Percentiles rank a stretch among this genome's conserved stretches.
phyloP scores from a whole-genome alignment of 192 early-diverging fungal genomes.

The Coemansia aciculifera region DNA sequence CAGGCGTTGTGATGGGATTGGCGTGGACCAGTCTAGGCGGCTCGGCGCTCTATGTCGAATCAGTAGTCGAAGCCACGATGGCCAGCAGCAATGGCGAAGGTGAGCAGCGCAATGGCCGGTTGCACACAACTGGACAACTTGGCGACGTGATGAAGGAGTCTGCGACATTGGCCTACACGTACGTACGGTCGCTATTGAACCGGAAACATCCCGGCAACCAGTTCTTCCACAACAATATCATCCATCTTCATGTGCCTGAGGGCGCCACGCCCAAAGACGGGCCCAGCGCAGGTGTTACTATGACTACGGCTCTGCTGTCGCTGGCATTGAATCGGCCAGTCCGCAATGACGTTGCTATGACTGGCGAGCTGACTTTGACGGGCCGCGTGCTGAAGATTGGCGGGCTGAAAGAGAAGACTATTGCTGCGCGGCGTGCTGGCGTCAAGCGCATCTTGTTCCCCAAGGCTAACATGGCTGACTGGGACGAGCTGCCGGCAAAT shows the following conservation, averaged over 20 bases:
- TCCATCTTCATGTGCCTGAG: slow-evolving; percentile 96
- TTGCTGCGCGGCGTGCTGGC: slow-evolving; percentile 92
- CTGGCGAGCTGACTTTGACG: slow-evolving; percentile 96
- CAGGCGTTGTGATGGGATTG: slow-evolving; percentile 97
- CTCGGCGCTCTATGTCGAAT: slow-evolving; percentile 93
- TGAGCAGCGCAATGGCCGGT: slow-evolving; percentile 52
- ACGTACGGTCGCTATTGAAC: slow-evolving; percentile 80
- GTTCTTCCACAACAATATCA: slow-evolving; percentile 87
- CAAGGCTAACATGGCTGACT: slow-evolving; percentile 83
- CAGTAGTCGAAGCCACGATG: slow-evolving; percentile 81
- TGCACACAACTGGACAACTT: slow-evolving; percentile 92
- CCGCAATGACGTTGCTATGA: slow-evolving; percentile 89
- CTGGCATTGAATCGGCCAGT: slow-evolving; percentile 81
- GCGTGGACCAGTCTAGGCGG: slow-evolving; percentile 98
- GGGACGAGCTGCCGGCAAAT: slow-evolving; percentile 93
- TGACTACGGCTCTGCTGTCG: slow-evolving; percentile 92
- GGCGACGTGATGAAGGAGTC: slow-evolving; percentile 99
- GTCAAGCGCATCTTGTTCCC: slow-evolving; percentile 92
- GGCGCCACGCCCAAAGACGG: slow-evolving; percentile 99
- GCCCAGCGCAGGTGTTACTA: slow-evolving; percentile 93
- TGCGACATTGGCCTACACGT: slow-evolving; percentile 94
- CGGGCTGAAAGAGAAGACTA: slow-evolving; percentile 96
- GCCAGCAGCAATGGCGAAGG: slow-evolving; percentile 33
- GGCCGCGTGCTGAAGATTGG: slow-evolving; percentile 98
- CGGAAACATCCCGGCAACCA: slow-evolving; percentile 76